phyloP scores from a whole-genome alignment of 306 rosid species.

The Carpinus fangiana region DNA sequence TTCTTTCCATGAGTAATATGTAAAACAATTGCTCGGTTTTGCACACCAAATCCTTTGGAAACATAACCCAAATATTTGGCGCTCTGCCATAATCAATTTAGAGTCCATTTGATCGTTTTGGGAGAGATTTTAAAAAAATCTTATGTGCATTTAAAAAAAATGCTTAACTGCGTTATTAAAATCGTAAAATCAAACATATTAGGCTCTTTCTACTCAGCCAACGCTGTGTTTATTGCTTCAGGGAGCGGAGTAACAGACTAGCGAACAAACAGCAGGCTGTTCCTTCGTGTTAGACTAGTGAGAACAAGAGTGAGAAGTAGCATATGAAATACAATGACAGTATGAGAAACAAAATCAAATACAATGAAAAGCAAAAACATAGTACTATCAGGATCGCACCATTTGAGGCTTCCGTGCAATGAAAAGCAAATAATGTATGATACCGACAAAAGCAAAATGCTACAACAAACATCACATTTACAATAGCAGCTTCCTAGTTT shows the following conservation, averaged over 20 bases:
- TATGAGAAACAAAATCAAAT: neutral
- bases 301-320: neutral
- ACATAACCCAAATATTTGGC: too few species aligned
- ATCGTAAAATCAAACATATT: too few species aligned
- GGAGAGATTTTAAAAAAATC: too few species aligned
- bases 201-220: neutral
- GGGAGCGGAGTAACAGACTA: neutral
- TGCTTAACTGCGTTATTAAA: too few species aligned
- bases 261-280: neutral
- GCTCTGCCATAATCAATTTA: neutral
- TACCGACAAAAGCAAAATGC: neutral
- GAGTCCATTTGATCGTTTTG: too few species aligned
- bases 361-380: neutral
- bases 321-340: neutral
- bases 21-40: too few species aligned
- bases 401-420: neutral
- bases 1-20: too few species aligned
- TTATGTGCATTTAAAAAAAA: too few species aligned
- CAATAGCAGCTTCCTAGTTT: neutral
- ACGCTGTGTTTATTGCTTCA: neutral
- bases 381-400: neutral
- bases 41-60: too few species aligned
- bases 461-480: neutral
- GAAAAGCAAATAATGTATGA: neutral
- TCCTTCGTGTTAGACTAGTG: neutral